phyloP scores from a whole-genome alignment of 2,329 filamentous ascomycete species.

The Coniochaeta ligniaria region DNA sequence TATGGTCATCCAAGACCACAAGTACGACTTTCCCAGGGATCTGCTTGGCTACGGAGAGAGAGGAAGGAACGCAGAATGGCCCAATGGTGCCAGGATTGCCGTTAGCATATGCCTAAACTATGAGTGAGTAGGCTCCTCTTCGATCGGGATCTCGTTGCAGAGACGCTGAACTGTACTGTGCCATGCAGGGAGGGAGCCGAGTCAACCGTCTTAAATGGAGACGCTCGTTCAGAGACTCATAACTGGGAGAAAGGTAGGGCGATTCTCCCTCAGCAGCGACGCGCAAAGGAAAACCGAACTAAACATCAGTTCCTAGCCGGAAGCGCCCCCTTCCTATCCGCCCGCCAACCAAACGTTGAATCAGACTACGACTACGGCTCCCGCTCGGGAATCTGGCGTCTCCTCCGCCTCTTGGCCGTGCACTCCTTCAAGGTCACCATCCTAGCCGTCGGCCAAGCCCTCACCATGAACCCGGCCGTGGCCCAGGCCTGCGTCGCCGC shows the following conservation, averaged over 20 bases:
- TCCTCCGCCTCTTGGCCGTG: constrained; percentile 41
- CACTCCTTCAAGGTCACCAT: constrained; percentile 41
- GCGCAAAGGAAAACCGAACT: too few species aligned
- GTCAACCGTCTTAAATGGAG: constrained; percentile 27
- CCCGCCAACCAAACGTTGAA: constrained; percentile 38
- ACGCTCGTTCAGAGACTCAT: constrained; percentile 27
- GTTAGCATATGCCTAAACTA: constrained; percentile 38
- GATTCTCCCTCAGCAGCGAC: too few species aligned
- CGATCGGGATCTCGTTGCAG: neutral
- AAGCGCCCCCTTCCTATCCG: constrained; percentile 25
- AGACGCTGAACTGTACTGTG: neutral
- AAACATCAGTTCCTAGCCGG: too few species aligned
- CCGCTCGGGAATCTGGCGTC: constrained; percentile 39
- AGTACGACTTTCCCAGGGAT: neutral
- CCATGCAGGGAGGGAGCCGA: constrained; percentile 19
- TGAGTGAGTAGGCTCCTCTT: constrained; percentile 25
- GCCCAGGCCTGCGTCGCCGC: constrained; percentile 36
- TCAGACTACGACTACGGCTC: constrained; percentile 44
- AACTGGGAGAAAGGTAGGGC: constrained; percentile 30
- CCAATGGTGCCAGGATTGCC: constrained; percentile 32
- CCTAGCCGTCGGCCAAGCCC: constrained; percentile 39
- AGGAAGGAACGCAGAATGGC: constrained; percentile 28
- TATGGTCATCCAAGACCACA: too few species aligned
- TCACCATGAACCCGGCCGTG: constrained; percentile 39
- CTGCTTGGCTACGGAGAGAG: neutral